These are phyloP conservation scores for Cutaneotrichosporon sp. DNA, from an alignment of 1,284 basidiomycete genomes.

Conservation along the genomic window DNA sequence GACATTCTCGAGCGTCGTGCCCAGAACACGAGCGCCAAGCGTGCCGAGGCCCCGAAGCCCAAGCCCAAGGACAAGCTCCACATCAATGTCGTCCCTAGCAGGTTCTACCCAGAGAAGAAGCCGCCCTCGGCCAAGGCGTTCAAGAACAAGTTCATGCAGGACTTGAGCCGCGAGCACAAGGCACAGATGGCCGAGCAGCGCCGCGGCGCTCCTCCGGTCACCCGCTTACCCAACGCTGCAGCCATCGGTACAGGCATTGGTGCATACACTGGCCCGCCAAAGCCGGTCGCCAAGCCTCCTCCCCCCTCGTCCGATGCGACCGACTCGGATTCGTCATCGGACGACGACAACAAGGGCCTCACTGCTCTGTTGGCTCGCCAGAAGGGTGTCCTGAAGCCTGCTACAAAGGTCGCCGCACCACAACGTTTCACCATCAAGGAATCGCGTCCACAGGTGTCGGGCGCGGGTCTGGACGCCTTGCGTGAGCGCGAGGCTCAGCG, in stretches of 20 bases:
- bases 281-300: slow-evolving; percentile 20
- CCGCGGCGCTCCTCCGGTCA: slow-evolving; percentile 18
- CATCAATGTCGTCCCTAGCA: slow-evolving; percentile 40
- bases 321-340: slow-evolving; percentile 53
- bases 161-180: slow-evolving; percentile 39
- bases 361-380: slow-evolving; percentile 62
- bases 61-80: slow-evolving; percentile 32
- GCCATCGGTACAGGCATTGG: slow-evolving; percentile 43
- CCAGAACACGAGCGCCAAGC: slow-evolving; percentile 21
- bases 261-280: slow-evolving; percentile 36
- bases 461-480: slow-evolving; percentile 53
- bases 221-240: slow-evolving; percentile 36
- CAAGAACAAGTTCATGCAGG: slow-evolving; percentile 46
- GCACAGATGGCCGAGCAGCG: slow-evolving; percentile 14
- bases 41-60: slow-evolving; percentile 10
- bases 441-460: slow-evolving; percentile 65
- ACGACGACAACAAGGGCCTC: slow-evolving; percentile 61
- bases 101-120: slow-evolving; percentile 25
- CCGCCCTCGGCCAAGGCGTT: slow-evolving; percentile 26
- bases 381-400: slow-evolving; percentile 18
- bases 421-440: slow-evolving; percentile 47
- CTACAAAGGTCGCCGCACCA: slow-evolving; percentile 56
- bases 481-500: slow-evolving; percentile 56
- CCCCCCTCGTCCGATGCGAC: slow-evolving; percentile 40
- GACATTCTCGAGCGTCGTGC: slow-evolving; percentile 48